Evolutionary conservation across 2,329 filamentous ascomycete genomes (phyloP).

Genomic region (Microcyclosporella mali): DNA sequence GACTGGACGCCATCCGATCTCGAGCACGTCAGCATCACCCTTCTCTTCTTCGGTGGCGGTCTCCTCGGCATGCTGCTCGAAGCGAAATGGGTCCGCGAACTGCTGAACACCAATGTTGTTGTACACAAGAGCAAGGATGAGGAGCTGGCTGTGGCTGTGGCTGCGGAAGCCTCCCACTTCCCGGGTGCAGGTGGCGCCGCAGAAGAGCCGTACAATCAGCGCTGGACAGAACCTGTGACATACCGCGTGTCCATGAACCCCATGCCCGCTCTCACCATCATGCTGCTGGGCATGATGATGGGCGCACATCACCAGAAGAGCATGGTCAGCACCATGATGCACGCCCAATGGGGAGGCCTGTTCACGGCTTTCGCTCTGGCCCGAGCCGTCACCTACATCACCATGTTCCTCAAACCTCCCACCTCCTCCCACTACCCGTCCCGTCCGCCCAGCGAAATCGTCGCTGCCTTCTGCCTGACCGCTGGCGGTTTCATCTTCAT

Average conservation of each 20-base stretch:
- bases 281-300: slow-evolving; percentile 92
- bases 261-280: slow-evolving; percentile 76
- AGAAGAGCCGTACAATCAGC: slow-evolving; percentile 30
- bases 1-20: slow-evolving; percentile 73
- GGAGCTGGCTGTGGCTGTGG: slow-evolving; percentile 3
- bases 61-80: slow-evolving; percentile 47
- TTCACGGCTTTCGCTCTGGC: slow-evolving; percentile 75
- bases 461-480: slow-evolving; percentile 79
- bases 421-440: slow-evolving; percentile 71
- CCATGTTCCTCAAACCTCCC: slow-evolving; percentile 74
- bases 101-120: slow-evolving; percentile 52
- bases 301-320: slow-evolving; percentile 78
- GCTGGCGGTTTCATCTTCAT: slow-evolving; percentile 88
- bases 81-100: slow-evolving; percentile 52
- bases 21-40: slow-evolving; percentile 86
- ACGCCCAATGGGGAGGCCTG: slow-evolving; percentile 87
- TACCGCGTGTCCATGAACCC: slow-evolving; percentile 80
- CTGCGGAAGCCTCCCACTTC: slow-evolving; percentile 8
- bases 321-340: slow-evolving; percentile 84
- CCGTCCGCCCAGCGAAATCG: slow-evolving; percentile 82
- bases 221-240: slow-evolving; percentile 55
- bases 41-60: slow-evolving; percentile 90
- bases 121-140: slow-evolving; percentile 35
- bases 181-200: not conserved
- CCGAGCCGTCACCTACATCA: slow-evolving; percentile 70